Percentiles rank a stretch among this genome's conserved stretches.
phyloP scores from a whole-genome alignment of 805 yeast genomes.

The Starmerella roubikii region DNA sequence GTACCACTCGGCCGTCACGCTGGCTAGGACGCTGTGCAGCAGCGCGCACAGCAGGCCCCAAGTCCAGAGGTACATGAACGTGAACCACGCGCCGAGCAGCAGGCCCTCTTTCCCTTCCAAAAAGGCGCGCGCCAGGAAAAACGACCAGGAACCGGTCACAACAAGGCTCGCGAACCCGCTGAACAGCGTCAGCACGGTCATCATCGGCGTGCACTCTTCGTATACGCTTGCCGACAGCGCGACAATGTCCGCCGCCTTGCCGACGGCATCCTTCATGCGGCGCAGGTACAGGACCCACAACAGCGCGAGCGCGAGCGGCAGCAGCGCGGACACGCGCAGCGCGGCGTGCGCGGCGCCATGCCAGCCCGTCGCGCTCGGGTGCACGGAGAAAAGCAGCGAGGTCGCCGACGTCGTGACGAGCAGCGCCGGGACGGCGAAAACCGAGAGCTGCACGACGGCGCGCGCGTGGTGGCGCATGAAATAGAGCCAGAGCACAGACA shows the following conservation, averaged over 20 bases:
- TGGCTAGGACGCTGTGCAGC: constrained; percentile 27
- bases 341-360: constrained; percentile 18
- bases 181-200: constrained; percentile 23
- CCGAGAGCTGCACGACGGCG: constrained; percentile 15
- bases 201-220: constrained; percentile 22
- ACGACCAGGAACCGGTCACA: constrained; percentile 28
- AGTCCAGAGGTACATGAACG: constrained; percentile 31
- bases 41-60: constrained; percentile 30
- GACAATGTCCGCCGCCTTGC: constrained; percentile 24
- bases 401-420: constrained; percentile 5
- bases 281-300: constrained; percentile 18
- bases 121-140: constrained; percentile 25
- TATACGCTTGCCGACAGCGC: constrained; percentile 27
- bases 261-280: constrained; percentile 11
- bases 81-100: constrained; percentile 21
- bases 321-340: constrained; percentile 16
- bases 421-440: constrained; percentile 16
- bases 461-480: constrained; percentile 15
- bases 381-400: constrained; percentile 14
- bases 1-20: constrained; percentile 30
- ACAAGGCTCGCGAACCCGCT: constrained; percentile 22
- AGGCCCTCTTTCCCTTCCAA: constrained; percentile 21
- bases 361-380: constrained; percentile 7
- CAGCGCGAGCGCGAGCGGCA: constrained; percentile 14
- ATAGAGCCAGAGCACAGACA: constrained; percentile 17